These are phyloP conservation scores for Aspergillus steynii DNA, from an alignment of 495 filamentous ascomycete species.

Conservation along the genomic window DNA sequence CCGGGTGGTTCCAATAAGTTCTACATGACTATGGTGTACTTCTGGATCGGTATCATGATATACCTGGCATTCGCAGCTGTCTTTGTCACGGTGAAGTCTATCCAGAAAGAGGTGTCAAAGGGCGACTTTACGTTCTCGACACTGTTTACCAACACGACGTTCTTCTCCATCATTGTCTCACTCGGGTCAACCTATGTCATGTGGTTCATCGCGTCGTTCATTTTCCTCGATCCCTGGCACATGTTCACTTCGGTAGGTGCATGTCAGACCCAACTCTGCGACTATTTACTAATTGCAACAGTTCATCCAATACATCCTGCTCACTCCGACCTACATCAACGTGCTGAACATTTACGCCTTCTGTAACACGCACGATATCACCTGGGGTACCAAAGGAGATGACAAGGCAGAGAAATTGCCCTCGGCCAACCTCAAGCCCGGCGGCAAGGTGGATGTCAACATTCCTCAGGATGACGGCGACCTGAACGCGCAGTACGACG, in stretches of 20 bases:
- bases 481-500: conserved; percentile 91
- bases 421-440: conserved; percentile 78
- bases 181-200: conserved; percentile 90
- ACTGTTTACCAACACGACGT: conserved; percentile 82
- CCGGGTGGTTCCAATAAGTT: conserved; percentile 91
- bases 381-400: conserved; percentile 96
- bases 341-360: conserved; percentile 97
- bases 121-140: conserved; percentile 62
- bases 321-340: conserved; percentile 95
- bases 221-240: conserved; percentile 99
- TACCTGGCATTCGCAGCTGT: conserved; percentile 94
- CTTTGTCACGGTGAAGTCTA: conserved; percentile 88
- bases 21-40: conserved; percentile 95
- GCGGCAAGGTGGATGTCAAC: conserved; percentile 91
- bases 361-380: conserved; percentile 97
- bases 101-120: conserved; percentile 61
- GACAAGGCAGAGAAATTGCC: conserved; percentile 84
- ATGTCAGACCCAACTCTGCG: too few relatives aligned
- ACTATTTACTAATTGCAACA: conserved; percentile 23
- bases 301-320: conserved; percentile 94
- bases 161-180: conserved; percentile 92
- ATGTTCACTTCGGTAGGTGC: conserved; percentile 79
- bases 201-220: conserved; percentile 86
- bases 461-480: conserved; percentile 84
- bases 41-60: conserved; percentile 94